phyloP scores from a whole-genome alignment of 352 stramenopile species.

The Globisporangium heterothallicum region DNA sequence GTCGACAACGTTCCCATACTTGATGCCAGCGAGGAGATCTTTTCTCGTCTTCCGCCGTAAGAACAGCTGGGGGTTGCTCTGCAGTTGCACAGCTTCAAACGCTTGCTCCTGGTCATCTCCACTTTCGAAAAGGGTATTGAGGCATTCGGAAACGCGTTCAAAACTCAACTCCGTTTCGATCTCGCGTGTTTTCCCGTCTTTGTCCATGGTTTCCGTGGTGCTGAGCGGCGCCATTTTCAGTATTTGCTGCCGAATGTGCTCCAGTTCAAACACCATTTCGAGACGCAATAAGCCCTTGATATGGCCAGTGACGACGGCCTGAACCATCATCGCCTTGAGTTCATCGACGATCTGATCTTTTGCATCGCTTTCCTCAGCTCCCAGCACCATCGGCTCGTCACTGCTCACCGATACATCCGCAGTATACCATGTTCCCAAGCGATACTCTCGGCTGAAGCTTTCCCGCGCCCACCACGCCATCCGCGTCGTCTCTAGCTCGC shows the following conservation, averaged over 20 bases:
- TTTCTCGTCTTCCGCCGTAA: constrained; percentile 40
- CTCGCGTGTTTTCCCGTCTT: background rate
- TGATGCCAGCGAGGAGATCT: constrained; percentile 41
- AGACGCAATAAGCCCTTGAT: constrained; percentile 41
- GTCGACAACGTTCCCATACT: constrained; percentile 29
- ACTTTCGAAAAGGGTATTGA: constrained; percentile 31
- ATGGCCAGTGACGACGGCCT: constrained; percentile 19
- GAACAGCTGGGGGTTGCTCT: constrained; percentile 24
- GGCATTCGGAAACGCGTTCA: constrained; percentile 25
- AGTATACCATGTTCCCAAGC: constrained; percentile 71
- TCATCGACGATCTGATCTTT: constrained; percentile 1
- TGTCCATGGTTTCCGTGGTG: constrained; percentile 10
- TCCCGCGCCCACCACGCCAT: constrained; percentile 80
- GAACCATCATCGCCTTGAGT: constrained; percentile 5
- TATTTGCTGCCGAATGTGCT: constrained; percentile 60
- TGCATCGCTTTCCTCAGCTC: background rate
- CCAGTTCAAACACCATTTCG: constrained; percentile 46
- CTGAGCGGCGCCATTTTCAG: constrained; percentile 33
- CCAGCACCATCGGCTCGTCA: background rate
- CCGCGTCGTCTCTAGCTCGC: constrained; percentile 37
- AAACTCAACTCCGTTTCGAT: constrained; percentile 13
- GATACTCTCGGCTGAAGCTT: constrained; percentile 66
- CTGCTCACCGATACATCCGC: constrained; percentile 33
- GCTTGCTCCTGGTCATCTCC: constrained; percentile 26
- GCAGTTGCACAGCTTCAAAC: constrained; percentile 43